Evolutionary conservation across 305 asterid genomes (phyloP).

Genomic region (Plantago coronopus): DNA sequence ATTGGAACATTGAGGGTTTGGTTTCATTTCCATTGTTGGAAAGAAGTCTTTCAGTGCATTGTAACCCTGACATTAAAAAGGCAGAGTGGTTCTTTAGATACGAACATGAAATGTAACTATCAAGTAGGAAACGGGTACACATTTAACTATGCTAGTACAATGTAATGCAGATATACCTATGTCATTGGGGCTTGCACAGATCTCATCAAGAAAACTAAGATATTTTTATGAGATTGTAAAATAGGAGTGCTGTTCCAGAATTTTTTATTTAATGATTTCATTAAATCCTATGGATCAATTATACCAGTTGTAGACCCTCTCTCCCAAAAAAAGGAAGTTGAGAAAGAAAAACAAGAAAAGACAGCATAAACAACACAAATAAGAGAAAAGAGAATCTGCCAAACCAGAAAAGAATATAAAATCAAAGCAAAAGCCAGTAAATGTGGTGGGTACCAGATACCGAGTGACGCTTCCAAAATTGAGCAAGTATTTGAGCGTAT

Average conservation of each 20-base stretch:
- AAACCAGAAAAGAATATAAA: not conserved
- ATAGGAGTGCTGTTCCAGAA: too few species aligned
- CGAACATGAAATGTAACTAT: constrained; percentile 4
- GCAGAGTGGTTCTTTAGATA: constrained; percentile 4
- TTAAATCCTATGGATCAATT: too few species aligned
- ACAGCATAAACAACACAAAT: too few species aligned
- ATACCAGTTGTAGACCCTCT: too few species aligned
- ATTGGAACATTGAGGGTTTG: constrained; percentile 90
- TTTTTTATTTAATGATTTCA: too few species aligned
- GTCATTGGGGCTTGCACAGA: too few species aligned
- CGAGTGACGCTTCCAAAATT: constrained; percentile 87
- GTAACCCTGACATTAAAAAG: constrained; percentile 63
- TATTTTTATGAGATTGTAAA: not conserved
- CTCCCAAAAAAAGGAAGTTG: too few species aligned
- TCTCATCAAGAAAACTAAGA: not conserved
- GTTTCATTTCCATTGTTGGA: constrained; percentile 97
- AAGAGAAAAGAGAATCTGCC: too few species aligned
- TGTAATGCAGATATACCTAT: too few species aligned
- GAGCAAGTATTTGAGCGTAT: constrained; percentile 82
- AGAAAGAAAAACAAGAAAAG: too few species aligned
- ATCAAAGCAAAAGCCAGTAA: not conserved
- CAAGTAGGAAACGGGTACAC: not conserved
- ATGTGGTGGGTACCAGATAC: constrained; percentile 59
- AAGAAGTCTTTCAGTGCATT: constrained; percentile 92
- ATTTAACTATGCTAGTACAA: not conserved